Evolutionary conservation across 352 stramenopile genomes (phyloP), one percentile per base, ranked within the genome.

Genomic region (Pythium diclinum): DNA sequence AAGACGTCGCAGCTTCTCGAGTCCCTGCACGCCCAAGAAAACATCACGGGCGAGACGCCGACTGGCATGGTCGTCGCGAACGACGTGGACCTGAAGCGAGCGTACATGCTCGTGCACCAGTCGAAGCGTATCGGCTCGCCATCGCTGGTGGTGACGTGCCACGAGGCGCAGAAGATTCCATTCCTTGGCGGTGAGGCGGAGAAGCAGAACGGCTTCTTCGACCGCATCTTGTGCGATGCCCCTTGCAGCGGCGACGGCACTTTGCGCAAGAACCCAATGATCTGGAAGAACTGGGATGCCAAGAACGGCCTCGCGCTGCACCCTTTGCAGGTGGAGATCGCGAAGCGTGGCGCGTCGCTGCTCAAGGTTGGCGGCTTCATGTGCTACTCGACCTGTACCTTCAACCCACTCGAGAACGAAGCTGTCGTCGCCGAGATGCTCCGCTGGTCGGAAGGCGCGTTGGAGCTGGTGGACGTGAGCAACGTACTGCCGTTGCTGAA

Each of bases 341-440:
- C 97, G 49, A 87, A 92, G 65, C 88, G 96, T 21, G 97, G 94
- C 19, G 85, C 95, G 13, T 75, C 92, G 38, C 74, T 99, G 23
- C 74, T 99, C 7, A 96, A 95, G 68, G 76, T 97, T 23, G 95
- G 93, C 10, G 96, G 96, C 17, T 87, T 83, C 65, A 96, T 99
- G 80, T 97, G 97, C 54, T 99, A 98, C 77, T 98, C 90, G 40
- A 98, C 95, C 59, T 99, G 98, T 68, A 98, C 91, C 59, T 92
- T 99, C 66, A 99, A 99, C 80, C 98, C 98, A 13, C 76, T 99
- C 25, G 98, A 99, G 81, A 96, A 99, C 77, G 98, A 99, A 76
- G 98, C 98, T 9, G 95, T 99, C n/a, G 97, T 99, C 8, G 83
- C 89, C 0, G 91, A 98, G 25, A 77, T 99, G 28, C 78, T 99